phyloP scores from a whole-genome alignment of 768 basidiomycete species.

The Lentinula detonsa region DNA sequence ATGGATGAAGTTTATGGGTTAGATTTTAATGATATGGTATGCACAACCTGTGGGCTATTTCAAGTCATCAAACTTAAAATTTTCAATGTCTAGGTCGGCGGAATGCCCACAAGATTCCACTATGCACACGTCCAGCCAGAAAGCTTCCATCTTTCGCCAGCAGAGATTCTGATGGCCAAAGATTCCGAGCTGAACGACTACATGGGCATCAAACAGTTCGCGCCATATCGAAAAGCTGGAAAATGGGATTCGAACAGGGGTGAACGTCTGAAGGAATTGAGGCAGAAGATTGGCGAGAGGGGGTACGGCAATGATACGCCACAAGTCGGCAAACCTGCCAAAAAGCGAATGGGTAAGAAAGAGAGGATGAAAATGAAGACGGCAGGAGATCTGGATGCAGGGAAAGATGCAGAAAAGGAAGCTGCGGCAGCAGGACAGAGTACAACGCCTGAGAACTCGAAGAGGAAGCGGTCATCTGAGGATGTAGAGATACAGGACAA shows the following conservation, averaged over 20 bases:
- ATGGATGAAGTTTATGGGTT: slow-evolving; percentile 89
- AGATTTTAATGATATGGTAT: slow-evolving; percentile 93
- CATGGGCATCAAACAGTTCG: slow-evolving; percentile 83
- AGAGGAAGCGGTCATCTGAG: not conserved
- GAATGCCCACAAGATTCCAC: slow-evolving; percentile 88
- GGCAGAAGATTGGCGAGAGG: slow-evolving; percentile 49
- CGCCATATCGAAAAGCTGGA: slow-evolving; percentile 72
- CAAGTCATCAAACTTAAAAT: not conserved
- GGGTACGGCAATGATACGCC: slow-evolving; percentile 15
- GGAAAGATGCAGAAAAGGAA: slow-evolving; percentile 10
- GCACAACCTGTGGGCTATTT: slow-evolving; percentile 17
- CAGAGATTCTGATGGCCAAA: slow-evolving; percentile 85
- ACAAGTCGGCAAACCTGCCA: slow-evolving; percentile 24
- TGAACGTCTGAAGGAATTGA: slow-evolving; percentile 69
- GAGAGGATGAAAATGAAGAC: slow-evolving; percentile 51
- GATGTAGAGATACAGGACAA: not conserved
- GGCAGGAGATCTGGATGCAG: slow-evolving; percentile 17
- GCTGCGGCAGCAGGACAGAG: slow-evolving; percentile 4
- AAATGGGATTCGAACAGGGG: slow-evolving; percentile 60
- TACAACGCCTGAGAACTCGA: not conserved
- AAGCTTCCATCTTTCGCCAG: slow-evolving; percentile 66
- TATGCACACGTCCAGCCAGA: slow-evolving; percentile 68
- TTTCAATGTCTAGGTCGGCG: slow-evolving; percentile 58
- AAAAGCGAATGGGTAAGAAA: slow-evolving; percentile 69
- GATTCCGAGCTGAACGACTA: slow-evolving; percentile 93